A percentile compares a stretch with the other conserved stretches of the same genome.
These are phyloP conservation scores for Prototheca cutis DNA, from an alignment of 163 green algal species.

Conservation along the genomic window DNA sequence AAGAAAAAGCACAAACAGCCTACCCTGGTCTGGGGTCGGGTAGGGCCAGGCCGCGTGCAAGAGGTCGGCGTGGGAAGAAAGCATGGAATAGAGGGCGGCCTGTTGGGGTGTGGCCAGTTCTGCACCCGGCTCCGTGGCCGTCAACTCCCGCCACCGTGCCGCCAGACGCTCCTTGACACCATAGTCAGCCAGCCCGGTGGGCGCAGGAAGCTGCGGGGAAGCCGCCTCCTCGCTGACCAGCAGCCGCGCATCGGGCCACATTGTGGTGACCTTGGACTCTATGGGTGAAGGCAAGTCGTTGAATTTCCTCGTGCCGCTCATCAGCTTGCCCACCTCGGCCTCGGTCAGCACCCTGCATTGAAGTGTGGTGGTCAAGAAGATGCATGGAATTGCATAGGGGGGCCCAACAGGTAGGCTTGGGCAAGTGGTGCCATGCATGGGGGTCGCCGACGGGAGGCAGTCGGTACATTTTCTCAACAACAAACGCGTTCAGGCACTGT, in stretches of 20 bases:
- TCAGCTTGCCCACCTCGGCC: constrained; percentile 3
- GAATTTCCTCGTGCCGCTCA: neutral
- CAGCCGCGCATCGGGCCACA: constrained; percentile 1
- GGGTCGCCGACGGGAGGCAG: too few relatives aligned
- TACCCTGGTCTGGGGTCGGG: constrained; percentile 15
- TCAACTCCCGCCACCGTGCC: constrained; percentile 20
- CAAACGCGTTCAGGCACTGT: too few relatives aligned
- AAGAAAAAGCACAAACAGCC: neutral
- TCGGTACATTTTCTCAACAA: too few relatives aligned
- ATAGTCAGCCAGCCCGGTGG: constrained; percentile 8
- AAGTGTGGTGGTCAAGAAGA: neutral
- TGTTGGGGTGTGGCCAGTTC: constrained; percentile 23
- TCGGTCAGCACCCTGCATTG: constrained; percentile 9
- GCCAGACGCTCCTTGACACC: constrained; percentile 24
- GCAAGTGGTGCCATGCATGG: too few relatives aligned
- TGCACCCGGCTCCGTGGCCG: neutral
- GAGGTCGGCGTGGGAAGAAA: constrained; percentile 57
- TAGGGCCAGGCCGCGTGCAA: constrained; percentile 46
- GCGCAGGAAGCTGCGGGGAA: neutral
- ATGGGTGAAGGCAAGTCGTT: neutral
- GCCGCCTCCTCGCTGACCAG: neutral
- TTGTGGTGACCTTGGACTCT: neutral
- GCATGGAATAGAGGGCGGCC: constrained; percentile 44
- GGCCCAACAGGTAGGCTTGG: too few relatives aligned
- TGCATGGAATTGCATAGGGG: too few relatives aligned